Evolutionary conservation across 805 yeast genomes (phyloP).

Genomic region (Maudiozyma pseudohumilis): DNA sequence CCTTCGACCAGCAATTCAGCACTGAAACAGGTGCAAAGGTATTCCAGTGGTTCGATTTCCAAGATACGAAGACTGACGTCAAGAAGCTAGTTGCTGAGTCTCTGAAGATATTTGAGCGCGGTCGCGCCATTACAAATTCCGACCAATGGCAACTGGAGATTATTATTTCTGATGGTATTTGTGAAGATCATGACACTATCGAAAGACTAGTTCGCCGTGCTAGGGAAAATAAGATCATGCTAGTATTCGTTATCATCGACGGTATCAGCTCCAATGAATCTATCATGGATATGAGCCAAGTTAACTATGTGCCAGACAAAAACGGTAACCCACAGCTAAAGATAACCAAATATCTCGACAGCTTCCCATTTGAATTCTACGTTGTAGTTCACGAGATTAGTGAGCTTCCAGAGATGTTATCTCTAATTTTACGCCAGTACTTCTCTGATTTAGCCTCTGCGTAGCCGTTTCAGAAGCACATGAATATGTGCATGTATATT

Average conservation of each 20-base stretch:
- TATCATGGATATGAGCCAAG: constrained; percentile 91
- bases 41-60: constrained; percentile 84
- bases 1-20: constrained; percentile 77
- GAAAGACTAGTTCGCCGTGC: constrained; percentile 83
- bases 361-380: constrained; percentile 94
- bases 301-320: constrained; percentile 61
- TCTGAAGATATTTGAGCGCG: constrained; percentile 56
- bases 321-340: constrained; percentile 62
- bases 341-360: constrained; percentile 78
- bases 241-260: constrained; percentile 89
- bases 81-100: constrained; percentile 63
- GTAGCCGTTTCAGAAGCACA: not conserved
- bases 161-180: constrained; percentile 90
- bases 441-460: constrained; percentile 58
- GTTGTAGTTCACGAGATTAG: constrained; percentile 84
- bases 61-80: constrained; percentile 80
- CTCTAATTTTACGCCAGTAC: constrained; percentile 83
- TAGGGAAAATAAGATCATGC: constrained; percentile 83
- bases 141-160: constrained; percentile 93
- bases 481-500: not conserved
- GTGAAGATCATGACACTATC: constrained; percentile 84
- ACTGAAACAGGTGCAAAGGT: constrained; percentile 74
- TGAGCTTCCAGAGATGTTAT: constrained; percentile 86
- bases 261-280: constrained; percentile 74
- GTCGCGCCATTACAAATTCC: constrained; percentile 40